These are phyloP conservation scores for Xylaria sp. DNA, from an alignment of 2,329 filamentous ascomycete species.

Conservation along the genomic window DNA sequence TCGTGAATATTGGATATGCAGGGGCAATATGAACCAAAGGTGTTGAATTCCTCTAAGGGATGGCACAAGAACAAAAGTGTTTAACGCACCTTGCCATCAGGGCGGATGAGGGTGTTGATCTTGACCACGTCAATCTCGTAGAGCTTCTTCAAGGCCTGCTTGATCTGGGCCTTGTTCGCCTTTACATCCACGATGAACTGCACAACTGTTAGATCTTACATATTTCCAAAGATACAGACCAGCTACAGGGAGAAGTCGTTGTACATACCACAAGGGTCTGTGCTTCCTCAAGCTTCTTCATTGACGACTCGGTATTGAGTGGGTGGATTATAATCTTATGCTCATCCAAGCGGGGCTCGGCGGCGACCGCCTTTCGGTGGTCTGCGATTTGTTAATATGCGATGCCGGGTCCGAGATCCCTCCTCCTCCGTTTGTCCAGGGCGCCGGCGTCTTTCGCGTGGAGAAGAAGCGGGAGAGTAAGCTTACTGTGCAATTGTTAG, in stretches of 20 bases:
- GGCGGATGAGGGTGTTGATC: constrained; percentile 98
- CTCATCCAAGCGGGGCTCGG: constrained; percentile 91
- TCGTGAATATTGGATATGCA: no score
- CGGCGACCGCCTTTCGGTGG: constrained; percentile 93
- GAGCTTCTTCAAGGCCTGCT: constrained; percentile 96
- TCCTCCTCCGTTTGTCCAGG: not conserved
- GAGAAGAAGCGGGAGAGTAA: not conserved
- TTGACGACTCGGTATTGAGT: constrained; percentile 98
- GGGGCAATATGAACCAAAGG: no score
- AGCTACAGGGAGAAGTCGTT: no score
- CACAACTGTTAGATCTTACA: constrained; percentile 34
- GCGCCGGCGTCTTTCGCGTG: not conserved
- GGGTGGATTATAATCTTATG: constrained; percentile 98
- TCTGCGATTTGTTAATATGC: constrained; percentile 60
- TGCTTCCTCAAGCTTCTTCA: constrained; percentile 99
- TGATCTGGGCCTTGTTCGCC: constrained; percentile 99
- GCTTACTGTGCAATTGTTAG: constrained; percentile 29
- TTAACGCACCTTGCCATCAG: constrained; percentile 39
- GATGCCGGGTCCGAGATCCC: not conserved
- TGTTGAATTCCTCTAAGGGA: no score
- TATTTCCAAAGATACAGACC: not conserved
- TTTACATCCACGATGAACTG: constrained; percentile 92
- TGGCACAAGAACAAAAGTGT: no score
- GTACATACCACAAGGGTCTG: constrained; percentile 74
- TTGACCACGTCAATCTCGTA: constrained; percentile 98